Evolutionary conservation across 768 basidiomycete genomes (phyloP), one percentile per base, ranked within the genome.

Genomic region (Leccinum obscurum): DNA sequence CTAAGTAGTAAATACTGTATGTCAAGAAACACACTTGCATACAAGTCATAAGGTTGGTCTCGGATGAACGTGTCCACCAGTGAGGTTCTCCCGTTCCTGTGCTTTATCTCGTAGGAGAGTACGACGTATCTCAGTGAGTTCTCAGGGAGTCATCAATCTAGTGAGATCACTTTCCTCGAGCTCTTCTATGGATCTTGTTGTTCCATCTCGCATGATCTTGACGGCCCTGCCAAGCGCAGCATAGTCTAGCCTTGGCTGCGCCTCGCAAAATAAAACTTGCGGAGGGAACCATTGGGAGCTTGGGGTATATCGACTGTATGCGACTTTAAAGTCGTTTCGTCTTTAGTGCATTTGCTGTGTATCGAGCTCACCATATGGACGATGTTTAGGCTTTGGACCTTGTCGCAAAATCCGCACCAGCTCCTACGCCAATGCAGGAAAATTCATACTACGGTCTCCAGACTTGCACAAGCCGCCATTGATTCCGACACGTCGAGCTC

Each of bases 91-190:
- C 93, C 93, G 68, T 96, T 94, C 8, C 71, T 71, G 72, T 95
- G 92, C 54, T 81, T 80, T 37, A 94, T 82, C 68, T 91, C 90
- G 67, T 95, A 89, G 10, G 91, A 93, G 51, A 95, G 80, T 24
- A 95, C 73, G 52, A 96, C 87, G 72, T 91, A 95, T 66, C 95
- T 84, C 6, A 95, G 94, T 7, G 89, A 83, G 69, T 88, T 89
- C 76, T 90, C 92, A 0, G 93, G 95, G 13, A 96, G 80, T 15
- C 37, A 61, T 51, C 22, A n/a, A 53, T 15, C 62, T 59, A 34
- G 24, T 8, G 22, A 41, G 56, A 69, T 58, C 64, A 92, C 94
- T 94, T 76, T 94, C 88, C 17, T 85, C 90, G 35, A 98, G 85
- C 15, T 95, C 92, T 66, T 90, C 89, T 59, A 94, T 85, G 57